Conservation (phyloP, 1,139 yeast genomes). For the Geotrichum restrictum region DNA sequence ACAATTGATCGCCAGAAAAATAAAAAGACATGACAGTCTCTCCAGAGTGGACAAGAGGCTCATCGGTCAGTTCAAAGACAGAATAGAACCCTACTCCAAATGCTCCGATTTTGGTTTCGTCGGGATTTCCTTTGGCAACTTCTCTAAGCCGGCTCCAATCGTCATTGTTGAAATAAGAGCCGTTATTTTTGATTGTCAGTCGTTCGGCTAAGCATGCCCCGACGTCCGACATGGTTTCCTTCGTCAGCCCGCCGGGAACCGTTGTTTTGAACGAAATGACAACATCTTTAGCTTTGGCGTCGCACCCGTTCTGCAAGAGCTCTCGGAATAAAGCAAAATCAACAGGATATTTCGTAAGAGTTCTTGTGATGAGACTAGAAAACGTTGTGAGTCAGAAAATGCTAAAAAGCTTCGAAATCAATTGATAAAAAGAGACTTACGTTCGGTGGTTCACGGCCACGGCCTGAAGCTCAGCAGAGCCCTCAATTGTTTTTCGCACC, state of each 20-base stretch:
- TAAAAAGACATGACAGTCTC: constrained; percentile 39
- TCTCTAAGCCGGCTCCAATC: constrained; percentile 44
- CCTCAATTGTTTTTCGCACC: constrained; percentile 23
- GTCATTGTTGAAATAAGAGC: constrained; percentile 37
- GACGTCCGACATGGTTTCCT: constrained; percentile 26
- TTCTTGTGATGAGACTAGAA: constrained; percentile 38
- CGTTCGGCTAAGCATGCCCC: constrained; percentile 33
- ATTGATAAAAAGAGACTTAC: constrained; percentile 25
- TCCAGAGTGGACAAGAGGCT: constrained; percentile 44
- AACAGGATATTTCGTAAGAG: constrained; percentile 43
- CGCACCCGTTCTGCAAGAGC: constrained; percentile 43
- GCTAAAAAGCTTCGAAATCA: background rate
- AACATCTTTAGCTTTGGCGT: constrained; percentile 41
- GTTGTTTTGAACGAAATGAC: constrained; percentile 33
- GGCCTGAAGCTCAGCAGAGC: constrained; percentile 27
- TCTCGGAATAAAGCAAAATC: constrained; percentile 43
- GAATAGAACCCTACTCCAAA: constrained; percentile 99
- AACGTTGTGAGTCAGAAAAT: background rate
- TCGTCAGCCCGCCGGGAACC: constrained; percentile 16
- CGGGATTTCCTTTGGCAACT: constrained; percentile 54
- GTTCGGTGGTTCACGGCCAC: constrained; percentile 44
- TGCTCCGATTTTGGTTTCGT: constrained; percentile 97
- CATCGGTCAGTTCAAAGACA: constrained; percentile 91
- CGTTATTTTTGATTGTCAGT: constrained; percentile 39
- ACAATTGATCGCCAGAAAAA: constrained; percentile 42